These are phyloP conservation scores for Malus hybrid DNA, from an alignment of 331 rosid genomes.

Conservation along the genomic window DNA sequence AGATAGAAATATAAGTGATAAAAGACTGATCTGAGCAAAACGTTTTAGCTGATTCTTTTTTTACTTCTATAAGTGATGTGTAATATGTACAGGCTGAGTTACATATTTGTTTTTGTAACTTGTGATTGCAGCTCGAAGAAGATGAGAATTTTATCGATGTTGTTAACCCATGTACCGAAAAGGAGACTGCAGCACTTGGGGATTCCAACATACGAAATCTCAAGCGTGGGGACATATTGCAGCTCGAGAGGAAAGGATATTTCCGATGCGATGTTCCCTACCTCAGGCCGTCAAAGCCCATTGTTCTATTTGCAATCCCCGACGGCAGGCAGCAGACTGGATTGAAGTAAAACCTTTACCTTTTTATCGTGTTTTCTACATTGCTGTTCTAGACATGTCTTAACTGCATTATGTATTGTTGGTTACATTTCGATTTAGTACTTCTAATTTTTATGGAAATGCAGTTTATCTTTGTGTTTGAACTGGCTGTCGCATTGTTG, in stretches of 20 bases:
- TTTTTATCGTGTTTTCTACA: neutral
- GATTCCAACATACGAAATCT: constrained; percentile 58
- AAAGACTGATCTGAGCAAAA: too few species aligned
- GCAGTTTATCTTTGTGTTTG: too few species aligned
- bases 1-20: too few species aligned
- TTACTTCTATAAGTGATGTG: neutral
- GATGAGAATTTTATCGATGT: constrained; percentile 76
- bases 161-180: constrained; percentile 71
- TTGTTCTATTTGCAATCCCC: constrained; percentile 43
- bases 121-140: constrained; percentile 75
- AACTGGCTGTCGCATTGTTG: neutral
- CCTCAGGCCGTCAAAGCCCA: constrained; percentile 58
- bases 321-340: constrained; percentile 45
- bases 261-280: constrained; percentile 85
- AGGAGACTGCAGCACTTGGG: constrained; percentile 55
- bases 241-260: constrained; percentile 92
- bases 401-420: neutral
- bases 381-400: neutral
- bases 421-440: neutral
- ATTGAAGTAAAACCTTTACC: constrained; percentile 14
- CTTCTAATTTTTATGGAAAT: neutral
- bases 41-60: neutral
- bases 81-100: neutral
- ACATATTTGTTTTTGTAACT: neutral
- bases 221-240: constrained; percentile 69